phyloP scores from a whole-genome alignment of 306 rosid species.

The Acacia melanoxylon region DNA sequence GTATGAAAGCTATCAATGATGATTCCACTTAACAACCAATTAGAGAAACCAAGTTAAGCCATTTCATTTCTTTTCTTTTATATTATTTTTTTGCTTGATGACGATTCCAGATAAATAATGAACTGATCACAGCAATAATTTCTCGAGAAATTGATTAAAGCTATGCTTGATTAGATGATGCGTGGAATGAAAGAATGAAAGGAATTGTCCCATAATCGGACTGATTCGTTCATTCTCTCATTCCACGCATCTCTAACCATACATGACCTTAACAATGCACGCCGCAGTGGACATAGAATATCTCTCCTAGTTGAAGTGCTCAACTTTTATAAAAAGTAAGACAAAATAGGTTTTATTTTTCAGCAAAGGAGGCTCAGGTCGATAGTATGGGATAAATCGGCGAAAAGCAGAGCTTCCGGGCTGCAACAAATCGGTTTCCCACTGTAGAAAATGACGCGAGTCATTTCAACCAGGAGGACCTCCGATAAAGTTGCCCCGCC shows the following conservation, averaged over 20 bases:
- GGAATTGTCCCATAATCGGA: background rate
- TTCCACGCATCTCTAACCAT: constrained; percentile 33
- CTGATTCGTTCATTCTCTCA: constrained; percentile 19
- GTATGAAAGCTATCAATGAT: background rate
- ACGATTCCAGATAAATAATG: background rate
- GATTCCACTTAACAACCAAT: background rate
- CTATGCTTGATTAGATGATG: constrained; percentile 31
- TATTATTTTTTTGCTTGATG: background rate
- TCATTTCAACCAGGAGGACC: constrained; percentile 22
- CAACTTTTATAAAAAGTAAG: background rate
- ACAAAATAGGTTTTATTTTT: background rate
- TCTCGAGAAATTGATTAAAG: background rate
- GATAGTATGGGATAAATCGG: background rate
- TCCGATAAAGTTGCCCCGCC: constrained; percentile 44
- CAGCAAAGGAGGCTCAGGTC: constrained; percentile 42
- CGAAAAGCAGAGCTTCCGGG: constrained; percentile 35
- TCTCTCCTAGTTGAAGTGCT: background rate
- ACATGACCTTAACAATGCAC: background rate
- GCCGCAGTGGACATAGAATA: background rate
- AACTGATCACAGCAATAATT: background rate
- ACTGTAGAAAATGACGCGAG: background rate
- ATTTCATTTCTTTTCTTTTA: too few relatives aligned
- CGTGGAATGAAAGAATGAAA: constrained; percentile 32
- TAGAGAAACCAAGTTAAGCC: background rate
- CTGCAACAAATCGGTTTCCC: constrained; percentile 39